Evolutionary conservation across 768 basidiomycete genomes (phyloP), one percentile per base, ranked within the genome.

Genomic region (Hygrophorus russula): DNA sequence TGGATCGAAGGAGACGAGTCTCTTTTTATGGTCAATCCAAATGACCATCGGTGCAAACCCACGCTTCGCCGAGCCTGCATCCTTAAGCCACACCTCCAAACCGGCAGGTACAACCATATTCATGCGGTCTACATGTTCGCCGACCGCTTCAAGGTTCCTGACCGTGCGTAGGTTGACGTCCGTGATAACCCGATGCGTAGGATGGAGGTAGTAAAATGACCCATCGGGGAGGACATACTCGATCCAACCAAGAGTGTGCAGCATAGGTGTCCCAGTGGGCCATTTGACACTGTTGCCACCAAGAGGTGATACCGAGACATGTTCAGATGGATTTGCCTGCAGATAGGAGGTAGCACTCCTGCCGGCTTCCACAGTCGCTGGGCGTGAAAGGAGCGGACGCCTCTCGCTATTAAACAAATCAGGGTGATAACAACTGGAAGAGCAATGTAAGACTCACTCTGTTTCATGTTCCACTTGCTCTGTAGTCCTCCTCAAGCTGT

Each of bases 151-250:
- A 12, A 86, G 64, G 43, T 65, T 65, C 38, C 65, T 62, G 36
- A 73, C 54, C 38, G 61, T 65, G 35, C 81, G 72, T 38, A 89
- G 59, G 50, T 86, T 76, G 35, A 80, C 61, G 53, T 89, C 87
- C 13, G 83, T 82, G n/a, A 76, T 76, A 41, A 79, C 66, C 34
- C 70, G 74, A 30, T 70, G 59, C 10, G 69, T 73, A 3, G 74
- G 71, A 53, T 86, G 82, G 35, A 74, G 70, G 52, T 78, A 90
- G 60, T 90, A 90, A 29, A 73, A 63, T 3, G 71, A 62, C 8
- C 74, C 75, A 51, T 87, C 82, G 1, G 87, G 86, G n/a, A 90
- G 73, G 15, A 72, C 66, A 55, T 83, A 76, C 53, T 81, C 82
- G 38, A 74, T 66, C 86, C 86, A 89, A 3, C 87, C 87, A 14